These are phyloP conservation scores for Calonectria naviculata DNA, from an alignment of 2,329 filamentous ascomycete species.

Conservation along the genomic window DNA sequence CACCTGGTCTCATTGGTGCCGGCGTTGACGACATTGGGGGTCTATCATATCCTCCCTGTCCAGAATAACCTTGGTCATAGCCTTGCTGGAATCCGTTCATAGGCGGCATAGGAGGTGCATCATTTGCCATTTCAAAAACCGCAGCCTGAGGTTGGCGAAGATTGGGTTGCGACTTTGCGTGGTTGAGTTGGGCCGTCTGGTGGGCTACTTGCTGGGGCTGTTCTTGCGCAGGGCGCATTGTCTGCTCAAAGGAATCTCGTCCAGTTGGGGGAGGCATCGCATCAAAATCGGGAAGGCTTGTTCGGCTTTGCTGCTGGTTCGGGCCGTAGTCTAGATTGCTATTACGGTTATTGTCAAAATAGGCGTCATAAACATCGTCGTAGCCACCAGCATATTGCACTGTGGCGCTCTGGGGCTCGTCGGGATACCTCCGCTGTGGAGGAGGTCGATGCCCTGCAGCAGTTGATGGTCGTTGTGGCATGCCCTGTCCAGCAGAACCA, in stretches of 20 bases:
- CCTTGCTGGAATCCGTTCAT: conserved; percentile 43
- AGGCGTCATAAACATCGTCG: conserved; percentile 66
- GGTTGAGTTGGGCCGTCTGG: conserved; percentile 64
- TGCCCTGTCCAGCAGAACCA: conserved; percentile 55
- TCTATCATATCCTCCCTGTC: conserved; percentile 38
- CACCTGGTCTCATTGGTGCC: conserved; percentile 27
- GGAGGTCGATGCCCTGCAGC: conserved; percentile 63
- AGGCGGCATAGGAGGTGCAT: conserved; percentile 62
- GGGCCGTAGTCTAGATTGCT: conserved; percentile 39
- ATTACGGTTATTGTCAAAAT: conserved; percentile 57
- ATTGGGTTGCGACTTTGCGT: conserved; percentile 76
- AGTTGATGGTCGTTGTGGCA: conserved; percentile 66
- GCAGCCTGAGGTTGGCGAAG: conserved; percentile 73
- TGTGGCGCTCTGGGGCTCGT: conserved; percentile 50
- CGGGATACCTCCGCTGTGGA: conserved; percentile 64
- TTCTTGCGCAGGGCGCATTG: conserved; percentile 53
- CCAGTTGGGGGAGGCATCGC: conserved; percentile 46
- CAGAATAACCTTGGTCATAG: conserved; percentile 39
- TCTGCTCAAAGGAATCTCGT: conserved; percentile 60
- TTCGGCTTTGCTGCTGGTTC: conserved; percentile 32
- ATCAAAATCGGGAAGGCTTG: conserved; percentile 57
- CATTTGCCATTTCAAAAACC: conserved; percentile 78
- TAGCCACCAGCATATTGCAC: conserved; percentile 48
- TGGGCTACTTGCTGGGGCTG: conserved; percentile 61
- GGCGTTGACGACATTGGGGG: conserved; percentile 1